Evolutionary conservation across 176 grass and related monocot species (phyloP), one percentile per base, ranked within the genome.

Genomic region (Oryza meridionalis): DNA sequence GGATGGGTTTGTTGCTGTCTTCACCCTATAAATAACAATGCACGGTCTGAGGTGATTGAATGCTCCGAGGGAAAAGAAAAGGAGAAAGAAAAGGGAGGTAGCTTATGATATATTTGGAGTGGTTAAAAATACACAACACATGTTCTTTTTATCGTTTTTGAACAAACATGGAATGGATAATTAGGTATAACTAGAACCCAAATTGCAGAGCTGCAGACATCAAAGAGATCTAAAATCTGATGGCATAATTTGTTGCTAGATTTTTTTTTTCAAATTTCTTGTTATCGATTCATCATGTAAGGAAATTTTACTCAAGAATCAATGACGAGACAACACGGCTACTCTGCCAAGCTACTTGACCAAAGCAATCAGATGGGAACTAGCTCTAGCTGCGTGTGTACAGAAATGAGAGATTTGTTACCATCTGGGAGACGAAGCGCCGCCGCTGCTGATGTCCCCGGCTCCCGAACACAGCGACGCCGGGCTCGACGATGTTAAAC

Each of bases 1-100:
- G 2, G 26, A 4, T 67, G 51, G 6, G 35, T 29, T 78, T 68
- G 49, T 83, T 61, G 80, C 21, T 22, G 49, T 64, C 50, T 73
- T 72, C 35, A 22, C 2, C 45, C 88, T 86, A 90, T 79, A 86
- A 90, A 87, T 87, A 87, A 83, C 88, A 79, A 63, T 47, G 11
- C 46, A 74, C 68, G 69, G 21, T 83, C 37, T 90, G 75, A 86
- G 84, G 79, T 75, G 69, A n/a, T 53, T 69, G 53, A 64, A 74
- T 83, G 40, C 74, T 86, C 61, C 14, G 2, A n/a, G 31, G 17
- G 7, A 11, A 6, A 22, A 10, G 26, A 72, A 9, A 72, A 22
- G 55, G 55, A 61, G 55, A 25, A 77, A 67, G 13, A 17, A 6
- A 73, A 33, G 22, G 22, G 61, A 50, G n/a, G 31, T 42, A 63